Conservation (phyloP, 2,329 filamentous ascomycete genomes). For the Beauveria rudraprayagi region DNA sequence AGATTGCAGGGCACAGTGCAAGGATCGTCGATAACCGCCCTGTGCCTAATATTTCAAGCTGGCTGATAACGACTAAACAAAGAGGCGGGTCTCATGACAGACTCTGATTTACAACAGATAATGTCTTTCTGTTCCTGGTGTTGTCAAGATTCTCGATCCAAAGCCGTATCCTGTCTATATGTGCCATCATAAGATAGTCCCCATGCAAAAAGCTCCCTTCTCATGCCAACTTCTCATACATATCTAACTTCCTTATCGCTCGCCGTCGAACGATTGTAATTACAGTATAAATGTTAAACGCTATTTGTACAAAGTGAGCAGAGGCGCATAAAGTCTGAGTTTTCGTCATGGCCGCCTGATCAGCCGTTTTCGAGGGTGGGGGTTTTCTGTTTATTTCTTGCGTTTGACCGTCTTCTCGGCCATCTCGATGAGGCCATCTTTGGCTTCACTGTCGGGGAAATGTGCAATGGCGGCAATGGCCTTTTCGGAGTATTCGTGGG, state of each 20-base stretch:
- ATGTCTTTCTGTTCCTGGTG: background rate
- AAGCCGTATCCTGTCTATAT: background rate
- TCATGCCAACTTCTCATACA: background rate
- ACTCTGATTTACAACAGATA: background rate
- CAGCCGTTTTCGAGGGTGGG: slow-evolving; percentile 5
- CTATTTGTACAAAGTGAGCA: slow-evolving; percentile 14
- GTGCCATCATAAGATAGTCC: slow-evolving; percentile 2
- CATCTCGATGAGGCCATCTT: slow-evolving; percentile 86
- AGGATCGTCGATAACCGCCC: background rate
- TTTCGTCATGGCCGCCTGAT: background rate
- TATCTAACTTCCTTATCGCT: background rate
- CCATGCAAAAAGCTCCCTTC: background rate
- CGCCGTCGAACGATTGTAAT: background rate
- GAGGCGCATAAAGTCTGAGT: background rate
- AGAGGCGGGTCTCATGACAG: background rate
- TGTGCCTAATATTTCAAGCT: background rate
- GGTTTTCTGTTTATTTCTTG: slow-evolving; percentile 55
- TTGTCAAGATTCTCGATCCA: background rate
- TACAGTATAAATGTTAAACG: slow-evolving; percentile 3
- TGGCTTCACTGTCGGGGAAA: slow-evolving; percentile 93
- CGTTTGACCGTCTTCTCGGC: slow-evolving; percentile 84
- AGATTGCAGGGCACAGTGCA: background rate
- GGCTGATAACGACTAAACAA: background rate
- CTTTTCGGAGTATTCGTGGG: slow-evolving; percentile 82
- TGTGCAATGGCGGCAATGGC: slow-evolving; percentile 74